A percentile compares a stretch with the other conserved stretches of the same genome.
Evolutionary conservation across 306 rosid species (phyloP).

Genomic region (Vigna hirtella): DNA sequence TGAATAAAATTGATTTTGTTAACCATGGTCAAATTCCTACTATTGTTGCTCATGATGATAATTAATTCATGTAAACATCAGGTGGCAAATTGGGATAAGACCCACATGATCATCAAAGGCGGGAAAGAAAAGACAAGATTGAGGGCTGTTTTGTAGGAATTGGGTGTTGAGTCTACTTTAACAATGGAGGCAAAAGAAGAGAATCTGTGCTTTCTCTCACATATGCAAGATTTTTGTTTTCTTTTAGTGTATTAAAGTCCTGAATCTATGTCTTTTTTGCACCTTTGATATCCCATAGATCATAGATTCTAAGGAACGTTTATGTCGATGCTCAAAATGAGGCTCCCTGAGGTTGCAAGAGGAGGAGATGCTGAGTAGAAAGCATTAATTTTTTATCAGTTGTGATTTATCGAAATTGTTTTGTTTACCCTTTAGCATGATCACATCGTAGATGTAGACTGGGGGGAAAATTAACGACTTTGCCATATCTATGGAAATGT

Average conservation of each 20-base stretch:
- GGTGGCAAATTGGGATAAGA: background rate
- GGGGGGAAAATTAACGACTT: no score
- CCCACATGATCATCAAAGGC: background rate
- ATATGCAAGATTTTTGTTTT: background rate
- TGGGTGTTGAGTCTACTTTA: background rate
- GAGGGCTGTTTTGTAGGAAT: conserved; percentile 20
- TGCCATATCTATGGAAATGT: no score
- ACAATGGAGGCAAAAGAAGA: background rate
- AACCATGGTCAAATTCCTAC: conserved; percentile 86
- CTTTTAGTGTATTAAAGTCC: background rate
- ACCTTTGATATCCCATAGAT: background rate
- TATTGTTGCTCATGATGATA: conserved; percentile 58
- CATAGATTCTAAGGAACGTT: background rate
- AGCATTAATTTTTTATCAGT: background rate
- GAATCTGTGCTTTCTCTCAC: background rate
- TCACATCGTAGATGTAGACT: no score
- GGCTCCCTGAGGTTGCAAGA: background rate
- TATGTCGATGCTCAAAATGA: background rate
- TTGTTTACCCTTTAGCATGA: background rate
- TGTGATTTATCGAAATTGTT: background rate
- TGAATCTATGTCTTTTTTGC: background rate
- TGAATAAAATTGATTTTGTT: conserved; percentile 82
- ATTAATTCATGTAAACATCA: conserved; percentile 23
- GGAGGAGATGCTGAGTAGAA: background rate
- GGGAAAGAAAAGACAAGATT: background rate